These are phyloP conservation scores for Trichoderma koningiopsis DNA, from an alignment of 2,329 filamentous ascomycete species.

Conservation along the genomic window DNA sequence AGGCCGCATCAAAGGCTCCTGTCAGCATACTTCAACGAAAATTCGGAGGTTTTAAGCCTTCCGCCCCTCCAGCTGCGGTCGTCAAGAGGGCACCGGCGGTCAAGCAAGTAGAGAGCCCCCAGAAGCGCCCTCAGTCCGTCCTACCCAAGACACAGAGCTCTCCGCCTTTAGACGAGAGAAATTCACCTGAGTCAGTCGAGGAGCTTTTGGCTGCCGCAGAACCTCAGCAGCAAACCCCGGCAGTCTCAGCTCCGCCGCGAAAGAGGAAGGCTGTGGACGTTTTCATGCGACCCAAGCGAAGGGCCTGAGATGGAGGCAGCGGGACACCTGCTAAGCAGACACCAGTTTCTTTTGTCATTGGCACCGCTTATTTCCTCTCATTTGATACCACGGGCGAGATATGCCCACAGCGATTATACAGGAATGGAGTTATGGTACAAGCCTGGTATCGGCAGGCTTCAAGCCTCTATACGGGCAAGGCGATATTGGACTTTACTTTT, in stretches of 20 bases:
- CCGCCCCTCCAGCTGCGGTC: slow-evolving; percentile 3
- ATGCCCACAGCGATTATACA: slow-evolving; percentile 9
- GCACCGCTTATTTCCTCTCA: neutral
- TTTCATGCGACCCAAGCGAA: slow-evolving; percentile 55
- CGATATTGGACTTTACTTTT: neutral
- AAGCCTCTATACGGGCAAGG: neutral
- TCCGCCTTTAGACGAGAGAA: neutral
- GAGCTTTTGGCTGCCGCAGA: neutral
- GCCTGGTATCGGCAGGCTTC: neutral
- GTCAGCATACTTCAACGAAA: slow-evolving; percentile 13
- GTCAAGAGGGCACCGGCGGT: neutral
- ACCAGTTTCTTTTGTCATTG: slow-evolving; percentile 16
- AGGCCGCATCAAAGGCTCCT: slow-evolving; percentile 1
- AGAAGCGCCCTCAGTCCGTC: neutral
- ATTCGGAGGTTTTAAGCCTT: slow-evolving; percentile 18
- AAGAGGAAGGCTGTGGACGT: slow-evolving; percentile 52
- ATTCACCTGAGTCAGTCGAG: neutral
- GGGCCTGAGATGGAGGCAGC: slow-evolving; percentile 19
- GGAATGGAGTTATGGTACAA: slow-evolving; percentile 20
- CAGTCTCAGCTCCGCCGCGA: slow-evolving; percentile 28
- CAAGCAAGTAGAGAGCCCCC: neutral
- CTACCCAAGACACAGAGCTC: neutral
- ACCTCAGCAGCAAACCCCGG: neutral
- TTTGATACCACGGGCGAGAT: slow-evolving; percentile 17
- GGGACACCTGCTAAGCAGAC: neutral